phyloP scores from a whole-genome alignment of 345 rosid genomes.

The Melaleuca quinquenervia region DNA sequence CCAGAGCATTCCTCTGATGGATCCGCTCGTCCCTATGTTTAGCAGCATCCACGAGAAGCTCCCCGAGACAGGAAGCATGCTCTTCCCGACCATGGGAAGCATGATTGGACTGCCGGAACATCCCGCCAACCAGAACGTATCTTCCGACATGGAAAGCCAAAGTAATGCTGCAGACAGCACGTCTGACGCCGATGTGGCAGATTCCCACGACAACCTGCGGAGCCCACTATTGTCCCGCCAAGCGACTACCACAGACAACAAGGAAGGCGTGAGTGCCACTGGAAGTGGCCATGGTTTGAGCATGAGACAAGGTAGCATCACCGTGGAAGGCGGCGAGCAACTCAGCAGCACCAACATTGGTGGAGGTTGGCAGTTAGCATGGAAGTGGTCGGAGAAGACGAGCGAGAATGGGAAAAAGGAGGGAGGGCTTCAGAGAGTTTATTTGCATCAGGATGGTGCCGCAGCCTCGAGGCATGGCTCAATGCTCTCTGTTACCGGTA shows the following conservation, averaged over 20 bases:
- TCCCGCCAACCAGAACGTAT: conserved; percentile 4
- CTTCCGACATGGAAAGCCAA: conserved; percentile 17
- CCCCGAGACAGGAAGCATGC: conserved; percentile 15
- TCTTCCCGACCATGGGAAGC: conserved; percentile 21
- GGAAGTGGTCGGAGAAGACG: conserved; percentile 11
- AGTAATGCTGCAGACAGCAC: conserved; percentile 2
- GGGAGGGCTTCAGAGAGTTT: conserved; percentile 20
- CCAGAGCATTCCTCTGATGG: conserved; percentile 18
- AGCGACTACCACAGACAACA: conserved; percentile 1
- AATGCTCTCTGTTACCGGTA: conserved; percentile 4
- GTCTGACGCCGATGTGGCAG: background rate
- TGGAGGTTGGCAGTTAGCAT: conserved; percentile 40
- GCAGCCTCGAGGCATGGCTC: conserved; percentile 13
- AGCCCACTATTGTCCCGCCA: conserved; percentile 21
- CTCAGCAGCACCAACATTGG: conserved; percentile 21
- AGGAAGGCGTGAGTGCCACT: background rate
- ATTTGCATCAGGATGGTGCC: conserved; percentile 20
- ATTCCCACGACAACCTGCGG: conserved; percentile 10
- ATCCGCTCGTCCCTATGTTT: conserved; percentile 32
- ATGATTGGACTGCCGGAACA: conserved; percentile 8
- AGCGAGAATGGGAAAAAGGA: conserved; percentile 19
- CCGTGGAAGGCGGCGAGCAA: conserved; percentile 1
- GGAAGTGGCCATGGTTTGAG: background rate
- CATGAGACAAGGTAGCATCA: conserved; percentile 7
- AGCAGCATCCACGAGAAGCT: conserved; percentile 32